These are phyloP conservation scores for Pichia kluyveri DNA, from an alignment of 805 yeast genomes.

Conservation along the genomic window DNA sequence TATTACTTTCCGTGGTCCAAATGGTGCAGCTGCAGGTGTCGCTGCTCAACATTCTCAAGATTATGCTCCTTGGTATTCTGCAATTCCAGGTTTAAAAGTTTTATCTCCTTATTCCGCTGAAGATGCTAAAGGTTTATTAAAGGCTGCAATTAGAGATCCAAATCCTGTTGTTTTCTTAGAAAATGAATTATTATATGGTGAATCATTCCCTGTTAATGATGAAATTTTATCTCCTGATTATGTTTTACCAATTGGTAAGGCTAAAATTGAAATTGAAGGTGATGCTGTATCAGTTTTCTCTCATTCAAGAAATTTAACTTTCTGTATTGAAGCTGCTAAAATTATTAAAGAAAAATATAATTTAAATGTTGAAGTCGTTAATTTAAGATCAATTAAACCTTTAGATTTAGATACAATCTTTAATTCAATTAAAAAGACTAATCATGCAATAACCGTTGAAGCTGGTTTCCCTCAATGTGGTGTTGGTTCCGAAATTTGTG, in stretches of 20 bases:
- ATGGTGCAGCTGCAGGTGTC: slow-evolving; percentile 99
- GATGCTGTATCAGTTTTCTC: slow-evolving; percentile 81
- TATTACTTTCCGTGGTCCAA: slow-evolving; percentile 97
- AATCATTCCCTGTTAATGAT: slow-evolving; percentile 79
- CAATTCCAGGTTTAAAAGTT: slow-evolving; percentile 97
- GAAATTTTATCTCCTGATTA: slow-evolving; percentile 85
- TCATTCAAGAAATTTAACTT: slow-evolving; percentile 85
- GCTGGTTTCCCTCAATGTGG: slow-evolving; percentile 98
- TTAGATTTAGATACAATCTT: slow-evolving; percentile 82
- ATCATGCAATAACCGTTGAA: slow-evolving; percentile 93
- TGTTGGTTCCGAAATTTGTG: slow-evolving; percentile 96
- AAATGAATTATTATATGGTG: slow-evolving; percentile 93
- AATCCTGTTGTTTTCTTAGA: slow-evolving; percentile 95
- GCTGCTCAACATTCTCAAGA: slow-evolving; percentile 99
- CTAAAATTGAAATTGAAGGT: slow-evolving; percentile 93
- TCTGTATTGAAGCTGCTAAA: slow-evolving; percentile 87
- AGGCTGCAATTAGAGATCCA: slow-evolving; percentile 97
- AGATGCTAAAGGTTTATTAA: slow-evolving; percentile 91
- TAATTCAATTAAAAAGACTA: slow-evolving; percentile 89
- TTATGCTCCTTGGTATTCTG: slow-evolving; percentile 95
- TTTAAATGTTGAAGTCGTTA: slow-evolving; percentile 86
- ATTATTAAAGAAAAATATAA: slow-evolving; percentile 74
- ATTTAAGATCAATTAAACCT: slow-evolving; percentile 96
- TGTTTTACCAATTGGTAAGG: slow-evolving; percentile 88
- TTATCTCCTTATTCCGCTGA: slow-evolving; percentile 91